Evolutionary conservation across 2,329 filamentous ascomycete species (phyloP).

Genomic region (Calcarisporium arbuscula): DNA sequence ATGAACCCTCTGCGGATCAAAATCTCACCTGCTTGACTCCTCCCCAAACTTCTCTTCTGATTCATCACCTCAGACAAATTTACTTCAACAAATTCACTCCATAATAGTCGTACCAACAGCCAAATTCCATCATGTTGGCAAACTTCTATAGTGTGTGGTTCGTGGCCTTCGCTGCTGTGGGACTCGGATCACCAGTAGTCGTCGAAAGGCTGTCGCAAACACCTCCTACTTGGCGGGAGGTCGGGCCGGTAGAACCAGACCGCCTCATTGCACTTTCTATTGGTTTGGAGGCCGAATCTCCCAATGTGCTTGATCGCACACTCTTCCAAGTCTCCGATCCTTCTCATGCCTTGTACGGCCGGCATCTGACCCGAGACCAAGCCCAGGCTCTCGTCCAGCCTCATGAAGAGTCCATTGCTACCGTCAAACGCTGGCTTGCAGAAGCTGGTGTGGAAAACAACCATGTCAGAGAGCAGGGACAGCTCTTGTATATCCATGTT

Average conservation of each 20-base stretch:
- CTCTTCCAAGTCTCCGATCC: slow-evolving; percentile 45
- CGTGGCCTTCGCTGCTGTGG: neutral
- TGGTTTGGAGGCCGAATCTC: slow-evolving; percentile 18
- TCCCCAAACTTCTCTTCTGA: no score
- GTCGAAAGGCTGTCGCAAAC: slow-evolving; percentile 17
- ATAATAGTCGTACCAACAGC: no score
- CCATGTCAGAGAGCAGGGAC: slow-evolving; percentile 27
- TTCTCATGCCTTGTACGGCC: slow-evolving; percentile 37
- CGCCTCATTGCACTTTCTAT: slow-evolving; percentile 23
- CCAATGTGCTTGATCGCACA: slow-evolving; percentile 31
- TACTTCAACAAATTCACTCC: no score
- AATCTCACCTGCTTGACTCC: no score
- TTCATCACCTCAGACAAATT: no score
- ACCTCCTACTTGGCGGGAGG: slow-evolving; percentile 17
- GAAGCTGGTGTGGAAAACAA: slow-evolving; percentile 28
- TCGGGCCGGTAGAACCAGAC: slow-evolving; percentile 10
- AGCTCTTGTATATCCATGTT: slow-evolving; percentile 36
- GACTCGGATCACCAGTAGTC: neutral
- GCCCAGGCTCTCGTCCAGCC: slow-evolving; percentile 44
- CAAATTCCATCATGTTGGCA: no score
- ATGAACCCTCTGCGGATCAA: no score
- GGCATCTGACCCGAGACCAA: slow-evolving; percentile 40
- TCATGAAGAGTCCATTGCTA: slow-evolving; percentile 26
- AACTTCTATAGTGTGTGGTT: no score
- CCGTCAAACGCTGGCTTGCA: slow-evolving; percentile 39